Evolutionary conservation across 169 alveolate species (phyloP).

Genomic region (Plasmodium ovale): DNA sequence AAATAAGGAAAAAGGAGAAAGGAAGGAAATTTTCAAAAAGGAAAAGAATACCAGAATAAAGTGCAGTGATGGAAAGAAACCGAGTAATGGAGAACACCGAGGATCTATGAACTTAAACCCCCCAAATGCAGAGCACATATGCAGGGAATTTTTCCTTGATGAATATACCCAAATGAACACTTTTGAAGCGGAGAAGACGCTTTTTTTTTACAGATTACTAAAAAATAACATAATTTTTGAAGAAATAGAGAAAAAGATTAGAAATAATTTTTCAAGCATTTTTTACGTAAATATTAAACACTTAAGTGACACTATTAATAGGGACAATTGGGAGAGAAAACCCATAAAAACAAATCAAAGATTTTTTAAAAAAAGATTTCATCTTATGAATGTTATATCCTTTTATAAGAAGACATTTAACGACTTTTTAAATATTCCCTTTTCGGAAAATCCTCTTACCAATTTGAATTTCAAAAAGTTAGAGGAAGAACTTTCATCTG

Average conservation of each 20-base stretch:
- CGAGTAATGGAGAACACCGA: background rate
- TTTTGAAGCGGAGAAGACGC: slow-evolving; percentile 7
- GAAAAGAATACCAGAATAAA: background rate
- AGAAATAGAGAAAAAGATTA: slow-evolving; percentile 66
- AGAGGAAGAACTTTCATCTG: slow-evolving; percentile 28
- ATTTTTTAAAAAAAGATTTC: slow-evolving; percentile 27
- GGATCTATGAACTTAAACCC: too few relatives aligned
- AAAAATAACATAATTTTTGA: slow-evolving; percentile 22
- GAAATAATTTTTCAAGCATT: slow-evolving; percentile 17
- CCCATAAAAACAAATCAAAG: slow-evolving; percentile 41
- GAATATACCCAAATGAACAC: background rate
- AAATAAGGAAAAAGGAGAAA: too few relatives aligned
- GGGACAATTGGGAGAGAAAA: slow-evolving; percentile 51
- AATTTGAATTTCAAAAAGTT: slow-evolving; percentile 37
- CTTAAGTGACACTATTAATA: slow-evolving; percentile 53
- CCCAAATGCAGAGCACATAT: slow-evolving; percentile 4
- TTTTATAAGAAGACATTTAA: slow-evolving; percentile 46
- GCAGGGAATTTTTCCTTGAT: slow-evolving; percentile 13
- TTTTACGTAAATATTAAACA: slow-evolving; percentile 31
- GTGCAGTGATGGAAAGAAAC: too few relatives aligned
- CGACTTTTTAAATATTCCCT: slow-evolving; percentile 45
- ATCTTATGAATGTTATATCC: slow-evolving; percentile 32
- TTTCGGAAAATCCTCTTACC: slow-evolving; percentile 63
- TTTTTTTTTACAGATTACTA: slow-evolving; percentile 11
- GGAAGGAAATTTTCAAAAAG: background rate